Evolutionary conservation across 495 filamentous ascomycete genomes (phyloP).

Genomic region (Lasiosphaeriaceae sp.): DNA sequence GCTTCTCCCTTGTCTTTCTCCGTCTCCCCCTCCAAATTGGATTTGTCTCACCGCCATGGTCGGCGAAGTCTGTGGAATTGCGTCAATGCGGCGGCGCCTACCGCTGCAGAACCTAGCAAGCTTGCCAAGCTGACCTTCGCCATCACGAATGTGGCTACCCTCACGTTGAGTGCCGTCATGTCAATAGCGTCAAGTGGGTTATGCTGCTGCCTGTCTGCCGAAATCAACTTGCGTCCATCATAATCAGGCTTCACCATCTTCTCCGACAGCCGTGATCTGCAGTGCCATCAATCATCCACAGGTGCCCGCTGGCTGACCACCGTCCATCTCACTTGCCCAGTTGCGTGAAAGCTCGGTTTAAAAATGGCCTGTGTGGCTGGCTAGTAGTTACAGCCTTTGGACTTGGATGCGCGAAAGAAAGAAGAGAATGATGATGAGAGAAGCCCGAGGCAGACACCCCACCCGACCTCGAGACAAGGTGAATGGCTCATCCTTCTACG

Average conservation of each 20-base stretch:
- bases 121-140: not conserved
- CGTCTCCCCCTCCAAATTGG: not conserved
- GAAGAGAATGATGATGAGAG: no score
- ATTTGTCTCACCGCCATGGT: not conserved
- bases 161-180: no score
- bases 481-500: no score
- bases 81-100: not conserved
- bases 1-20: not conserved
- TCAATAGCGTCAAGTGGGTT: no score
- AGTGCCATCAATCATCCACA: not conserved
- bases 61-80: not conserved
- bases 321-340: no score
- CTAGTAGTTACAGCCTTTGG: no score
- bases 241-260: not conserved
- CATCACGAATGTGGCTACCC: not conserved
- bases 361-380: no score
- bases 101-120: not conserved
- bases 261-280: not conserved
- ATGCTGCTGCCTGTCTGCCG: no score
- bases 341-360: no score
- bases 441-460: no score
- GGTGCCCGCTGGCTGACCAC: not conserved
- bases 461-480: no score
- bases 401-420: no score
- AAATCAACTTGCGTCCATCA: not conserved